These are phyloP conservation scores for Alloteropsis semialata DNA, from an alignment of 176 grass and related monocot species.

Conservation along the genomic window DNA sequence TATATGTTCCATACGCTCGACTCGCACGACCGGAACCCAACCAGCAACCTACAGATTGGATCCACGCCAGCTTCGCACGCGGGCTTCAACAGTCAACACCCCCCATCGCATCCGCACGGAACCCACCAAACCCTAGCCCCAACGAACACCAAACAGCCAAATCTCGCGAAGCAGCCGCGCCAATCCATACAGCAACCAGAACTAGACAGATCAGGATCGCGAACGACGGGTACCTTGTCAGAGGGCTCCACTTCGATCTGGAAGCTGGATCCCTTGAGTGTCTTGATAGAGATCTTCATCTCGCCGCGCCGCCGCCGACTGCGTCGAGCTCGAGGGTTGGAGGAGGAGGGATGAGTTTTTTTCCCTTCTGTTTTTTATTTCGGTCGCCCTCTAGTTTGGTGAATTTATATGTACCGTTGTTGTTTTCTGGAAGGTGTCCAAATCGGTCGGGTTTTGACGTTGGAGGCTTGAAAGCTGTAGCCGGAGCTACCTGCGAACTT, in stretches of 20 bases:
- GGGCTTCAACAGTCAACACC: neutral
- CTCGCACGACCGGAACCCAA: neutral
- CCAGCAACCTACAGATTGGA: slow-evolving; percentile 20
- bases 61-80: neutral
- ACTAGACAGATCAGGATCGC: slow-evolving; percentile 28
- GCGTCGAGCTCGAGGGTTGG: slow-evolving; percentile 25
- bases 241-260: slow-evolving; percentile 64
- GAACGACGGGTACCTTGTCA: slow-evolving; percentile 45
- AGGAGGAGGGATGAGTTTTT: neutral
- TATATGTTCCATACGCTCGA: neutral
- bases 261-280: slow-evolving; percentile 71
- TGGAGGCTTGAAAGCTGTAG: neutral
- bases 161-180: neutral
- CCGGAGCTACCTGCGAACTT: no score
- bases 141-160: neutral
- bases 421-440: neutral
- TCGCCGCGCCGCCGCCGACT: slow-evolving; percentile 12
- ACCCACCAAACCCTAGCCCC: neutral
- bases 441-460: neutral
- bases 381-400: neutral
- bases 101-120: neutral
- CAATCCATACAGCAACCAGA: neutral
- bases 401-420: neutral
- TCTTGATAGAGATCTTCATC: slow-evolving; percentile 88
- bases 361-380: slow-evolving; percentile 21